phyloP scores from a whole-genome alignment of 2,329 filamentous ascomycete genomes.

The Colletotrichum ledebouriae region DNA sequence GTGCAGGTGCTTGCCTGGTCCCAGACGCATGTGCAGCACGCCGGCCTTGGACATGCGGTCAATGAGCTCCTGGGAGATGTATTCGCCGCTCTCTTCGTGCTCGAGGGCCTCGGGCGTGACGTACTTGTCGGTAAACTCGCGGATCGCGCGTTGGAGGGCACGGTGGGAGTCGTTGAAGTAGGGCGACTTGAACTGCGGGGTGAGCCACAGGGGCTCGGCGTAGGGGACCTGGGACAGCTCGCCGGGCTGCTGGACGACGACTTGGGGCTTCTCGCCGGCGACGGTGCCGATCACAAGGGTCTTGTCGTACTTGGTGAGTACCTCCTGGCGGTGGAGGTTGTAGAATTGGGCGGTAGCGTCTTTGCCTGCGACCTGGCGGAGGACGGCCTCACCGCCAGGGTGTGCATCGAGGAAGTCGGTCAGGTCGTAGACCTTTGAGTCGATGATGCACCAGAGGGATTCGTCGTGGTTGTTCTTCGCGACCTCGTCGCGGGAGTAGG shows the following conservation, averaged over 20 bases:
- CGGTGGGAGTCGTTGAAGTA: conserved; percentile 85
- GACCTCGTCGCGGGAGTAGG: conserved; percentile 74
- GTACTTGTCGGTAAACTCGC: conserved; percentile 79
- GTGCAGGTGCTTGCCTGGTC: conserved; percentile 85
- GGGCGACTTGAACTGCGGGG: conserved; percentile 80
- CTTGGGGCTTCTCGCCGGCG: conserved; percentile 79
- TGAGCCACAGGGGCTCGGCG: conserved; percentile 86
- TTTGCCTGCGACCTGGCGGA: conserved; percentile 83
- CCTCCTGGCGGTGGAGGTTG: conserved; percentile 92
- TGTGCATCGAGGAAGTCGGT: conserved; percentile 89
- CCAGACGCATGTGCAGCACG: conserved; percentile 84
- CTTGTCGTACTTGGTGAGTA: conserved; percentile 82
- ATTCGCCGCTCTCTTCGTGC: conserved; percentile 80
- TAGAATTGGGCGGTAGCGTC: conserved; percentile 90
- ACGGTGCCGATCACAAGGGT: conserved; percentile 80
- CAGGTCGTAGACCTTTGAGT: conserved; percentile 89
- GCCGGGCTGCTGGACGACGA: conserved; percentile 77
- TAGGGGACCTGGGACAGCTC: conserved; percentile 85
- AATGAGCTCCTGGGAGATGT: conserved; percentile 80
- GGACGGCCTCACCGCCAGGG: conserved; percentile 84
- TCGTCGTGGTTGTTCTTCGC: conserved; percentile 82
- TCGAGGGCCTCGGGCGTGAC: conserved; percentile 81
- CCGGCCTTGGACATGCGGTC: conserved; percentile 82
- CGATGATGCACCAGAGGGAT: conserved; percentile 86
- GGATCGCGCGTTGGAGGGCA: conserved; percentile 75